phyloP scores from a whole-genome alignment of 768 basidiomycete genomes.

The Tulasnella sp. region DNA sequence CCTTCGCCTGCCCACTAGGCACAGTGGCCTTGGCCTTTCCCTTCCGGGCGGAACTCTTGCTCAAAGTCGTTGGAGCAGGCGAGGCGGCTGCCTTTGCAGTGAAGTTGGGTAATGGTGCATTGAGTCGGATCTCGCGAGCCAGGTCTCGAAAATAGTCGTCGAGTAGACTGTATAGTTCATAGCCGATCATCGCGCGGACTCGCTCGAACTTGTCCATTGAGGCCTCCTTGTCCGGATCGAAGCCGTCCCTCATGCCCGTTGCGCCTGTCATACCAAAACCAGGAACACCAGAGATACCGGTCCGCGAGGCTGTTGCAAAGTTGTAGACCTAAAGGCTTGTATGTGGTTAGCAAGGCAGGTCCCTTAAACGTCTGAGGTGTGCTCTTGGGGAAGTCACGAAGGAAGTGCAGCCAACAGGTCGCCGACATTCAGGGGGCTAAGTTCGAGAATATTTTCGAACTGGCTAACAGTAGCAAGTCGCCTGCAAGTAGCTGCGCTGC shows the following conservation, averaged over 20 bases:
- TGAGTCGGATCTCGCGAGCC: slow-evolving; percentile 29
- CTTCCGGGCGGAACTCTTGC: neutral
- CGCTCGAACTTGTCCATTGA: slow-evolving; percentile 28
- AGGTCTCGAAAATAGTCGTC: slow-evolving; percentile 31
- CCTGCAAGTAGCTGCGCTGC: neutral
- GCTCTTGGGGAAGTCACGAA: neutral
- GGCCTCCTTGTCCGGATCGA: slow-evolving; percentile 26
- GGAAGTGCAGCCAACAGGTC: neutral
- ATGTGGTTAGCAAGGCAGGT: neutral
- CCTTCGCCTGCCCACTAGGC: neutral
- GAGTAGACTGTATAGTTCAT: slow-evolving; percentile 30
- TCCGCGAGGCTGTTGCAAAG: slow-evolving; percentile 29
- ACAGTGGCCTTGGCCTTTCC: slow-evolving; percentile 7
- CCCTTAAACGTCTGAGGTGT: neutral
- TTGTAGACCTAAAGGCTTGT: slow-evolving; percentile 24
- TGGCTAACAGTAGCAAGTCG: no score
- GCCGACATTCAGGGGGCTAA: neutral
- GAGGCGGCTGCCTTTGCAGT: neutral
- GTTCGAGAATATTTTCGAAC: neutral
- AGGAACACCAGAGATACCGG: slow-evolving; percentile 22
- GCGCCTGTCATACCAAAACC: slow-evolving; percentile 23
- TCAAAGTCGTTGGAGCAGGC: neutral
- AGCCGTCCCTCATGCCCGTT: slow-evolving; percentile 21
- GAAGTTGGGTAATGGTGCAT: slow-evolving; percentile 23
- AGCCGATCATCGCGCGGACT: slow-evolving; percentile 31